Conservation (phyloP, 1,284 basidiomycete species). For the Austroboletus rostrupii region DNA sequence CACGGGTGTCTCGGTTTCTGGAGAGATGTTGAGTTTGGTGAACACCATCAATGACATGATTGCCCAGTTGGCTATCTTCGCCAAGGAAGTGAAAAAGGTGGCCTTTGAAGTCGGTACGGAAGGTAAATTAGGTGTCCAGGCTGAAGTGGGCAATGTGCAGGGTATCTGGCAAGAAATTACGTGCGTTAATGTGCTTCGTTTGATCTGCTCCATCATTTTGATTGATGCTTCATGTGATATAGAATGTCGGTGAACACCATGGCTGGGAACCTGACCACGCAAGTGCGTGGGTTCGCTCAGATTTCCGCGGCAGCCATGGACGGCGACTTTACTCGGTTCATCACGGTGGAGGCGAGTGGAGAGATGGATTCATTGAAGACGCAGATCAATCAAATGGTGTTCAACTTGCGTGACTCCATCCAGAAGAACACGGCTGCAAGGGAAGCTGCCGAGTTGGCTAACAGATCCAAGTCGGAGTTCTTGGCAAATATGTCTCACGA, state of each 20-base stretch:
- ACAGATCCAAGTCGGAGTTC: constrained; percentile 97
- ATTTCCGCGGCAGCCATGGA: constrained; percentile 99
- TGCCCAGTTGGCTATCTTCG: constrained; percentile 91
- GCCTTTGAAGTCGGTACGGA: constrained; percentile 94
- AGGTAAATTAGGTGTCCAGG: constrained; percentile 95
- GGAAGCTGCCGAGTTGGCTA: constrained; percentile 95
- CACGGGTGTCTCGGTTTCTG: constrained; percentile 86
- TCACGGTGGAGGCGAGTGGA: constrained; percentile 97
- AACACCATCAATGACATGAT: constrained; percentile 98
- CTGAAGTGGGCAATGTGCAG: constrained; percentile 94
- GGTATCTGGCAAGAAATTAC: constrained; percentile 99
- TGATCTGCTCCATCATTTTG: background rate
- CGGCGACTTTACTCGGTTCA: constrained; percentile 98
- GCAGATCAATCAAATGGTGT: constrained; percentile 99
- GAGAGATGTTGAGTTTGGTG: constrained; percentile 92
- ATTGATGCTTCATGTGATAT: constrained; percentile 9
- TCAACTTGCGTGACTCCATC: constrained; percentile 93
- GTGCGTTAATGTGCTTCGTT: constrained; percentile 47
- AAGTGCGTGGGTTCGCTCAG: constrained; percentile 98
- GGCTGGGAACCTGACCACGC: constrained; percentile 95
- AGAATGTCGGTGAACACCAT: constrained; percentile 92
- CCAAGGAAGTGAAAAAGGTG: constrained; percentile 92
- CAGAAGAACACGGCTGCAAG: constrained; percentile 99
- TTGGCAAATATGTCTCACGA: constrained; percentile 98
- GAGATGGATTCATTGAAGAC: constrained; percentile 99